Evolutionary conservation across 305 asterid genomes (phyloP).

Genomic region (Rubia balearica): DNA sequence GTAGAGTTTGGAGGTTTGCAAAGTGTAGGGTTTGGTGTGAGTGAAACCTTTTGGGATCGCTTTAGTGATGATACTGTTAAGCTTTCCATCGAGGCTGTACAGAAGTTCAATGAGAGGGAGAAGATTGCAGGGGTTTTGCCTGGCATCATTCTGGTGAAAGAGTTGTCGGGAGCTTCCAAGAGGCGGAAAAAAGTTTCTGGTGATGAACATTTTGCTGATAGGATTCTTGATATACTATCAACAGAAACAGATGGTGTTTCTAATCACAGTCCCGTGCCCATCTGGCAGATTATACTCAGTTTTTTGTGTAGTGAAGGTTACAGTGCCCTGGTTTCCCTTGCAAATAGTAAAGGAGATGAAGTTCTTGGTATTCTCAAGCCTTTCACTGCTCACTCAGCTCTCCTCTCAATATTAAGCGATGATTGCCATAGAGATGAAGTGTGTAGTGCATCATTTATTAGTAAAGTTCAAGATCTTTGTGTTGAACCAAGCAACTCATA

Average conservation of each 20-base stretch:
- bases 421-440: constrained; percentile 23
- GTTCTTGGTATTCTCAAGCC: constrained; percentile 57
- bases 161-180: constrained; percentile 29
- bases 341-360: constrained; percentile 39
- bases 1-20: constrained; percentile 31
- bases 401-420: constrained; percentile 36
- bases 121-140: constrained; percentile 29
- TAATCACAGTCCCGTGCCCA: constrained; percentile 33
- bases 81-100: constrained; percentile 52
- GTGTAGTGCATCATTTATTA: constrained; percentile 20
- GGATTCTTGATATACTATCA: constrained; percentile 55
- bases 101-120: constrained; percentile 29
- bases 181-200: constrained; percentile 30
- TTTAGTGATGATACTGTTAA: constrained; percentile 40
- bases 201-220: constrained; percentile 39
- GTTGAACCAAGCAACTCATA: constrained; percentile 31
- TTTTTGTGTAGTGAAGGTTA: constrained; percentile 58
- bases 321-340: constrained; percentile 56
- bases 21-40: constrained; percentile 23
- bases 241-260: constrained; percentile 37
- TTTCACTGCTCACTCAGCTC: constrained; percentile 57
- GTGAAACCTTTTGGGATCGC: constrained; percentile 24
- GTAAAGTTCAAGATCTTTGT: constrained; percentile 17
- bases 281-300: constrained; percentile 79
- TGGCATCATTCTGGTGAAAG: constrained; percentile 51